Conservation (phyloP, 2,329 filamentous ascomycete species). For the Xylariaceae sp. region DNA sequence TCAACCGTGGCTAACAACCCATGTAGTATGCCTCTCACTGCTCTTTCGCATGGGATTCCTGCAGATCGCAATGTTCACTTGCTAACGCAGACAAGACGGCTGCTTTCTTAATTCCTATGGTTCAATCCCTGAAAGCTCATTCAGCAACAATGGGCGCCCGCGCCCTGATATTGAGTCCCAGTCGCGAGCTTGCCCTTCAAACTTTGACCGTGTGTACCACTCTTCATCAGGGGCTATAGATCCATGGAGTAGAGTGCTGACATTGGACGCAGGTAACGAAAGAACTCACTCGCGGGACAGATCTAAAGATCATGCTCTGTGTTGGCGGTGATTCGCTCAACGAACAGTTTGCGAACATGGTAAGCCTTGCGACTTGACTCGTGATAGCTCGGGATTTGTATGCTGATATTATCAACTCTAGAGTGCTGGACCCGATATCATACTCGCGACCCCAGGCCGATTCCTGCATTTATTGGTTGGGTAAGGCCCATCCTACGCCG, state of each 20-base stretch:
- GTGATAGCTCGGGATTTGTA: neutral
- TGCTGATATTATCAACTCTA: slow-evolving; percentile 56
- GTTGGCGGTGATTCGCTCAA: slow-evolving; percentile 71
- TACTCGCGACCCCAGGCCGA: slow-evolving; percentile 93
- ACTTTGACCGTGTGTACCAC: slow-evolving; percentile 12
- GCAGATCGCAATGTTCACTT: neutral
- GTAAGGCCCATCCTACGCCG: neutral
- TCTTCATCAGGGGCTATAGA: neutral
- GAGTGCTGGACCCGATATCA: slow-evolving; percentile 87
- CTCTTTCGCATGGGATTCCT: neutral
- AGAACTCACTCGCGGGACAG: slow-evolving; percentile 83
- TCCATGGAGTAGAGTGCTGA: neutral
- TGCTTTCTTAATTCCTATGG: slow-evolving; percentile 97
- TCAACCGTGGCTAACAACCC: neutral
- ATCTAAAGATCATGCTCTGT: slow-evolving; percentile 77
- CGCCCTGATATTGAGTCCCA: slow-evolving; percentile 84
- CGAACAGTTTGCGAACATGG: slow-evolving; percentile 20
- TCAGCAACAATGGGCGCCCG: slow-evolving; percentile 80
- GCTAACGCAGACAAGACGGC: slow-evolving; percentile 53
- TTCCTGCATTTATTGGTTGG: slow-evolving; percentile 89
- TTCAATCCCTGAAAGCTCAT: slow-evolving; percentile 85
- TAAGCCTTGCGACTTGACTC: neutral
- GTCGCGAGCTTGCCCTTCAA: slow-evolving; percentile 87
- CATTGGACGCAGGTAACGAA: slow-evolving; percentile 88
- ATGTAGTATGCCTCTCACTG: neutral